phyloP scores from a whole-genome alignment of 352 stramenopile species.

The Pythium plurisporium region DNA sequence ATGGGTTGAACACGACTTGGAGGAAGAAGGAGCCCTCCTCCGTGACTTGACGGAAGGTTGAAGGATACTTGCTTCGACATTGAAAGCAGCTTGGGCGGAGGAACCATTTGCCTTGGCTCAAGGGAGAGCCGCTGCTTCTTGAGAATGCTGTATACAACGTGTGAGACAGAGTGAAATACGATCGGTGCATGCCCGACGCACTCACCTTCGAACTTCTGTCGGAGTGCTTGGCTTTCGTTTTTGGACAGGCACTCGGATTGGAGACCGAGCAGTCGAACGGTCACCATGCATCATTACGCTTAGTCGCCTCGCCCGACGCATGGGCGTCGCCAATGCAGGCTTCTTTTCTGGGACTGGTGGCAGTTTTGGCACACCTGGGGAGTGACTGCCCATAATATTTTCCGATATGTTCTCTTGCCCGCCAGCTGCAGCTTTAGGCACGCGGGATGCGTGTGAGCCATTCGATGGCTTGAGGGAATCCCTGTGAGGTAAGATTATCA shows the following conservation, averaged over 20 bases:
- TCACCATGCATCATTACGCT: conserved; percentile 25
- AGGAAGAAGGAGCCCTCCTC: no score
- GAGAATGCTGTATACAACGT: conserved; percentile 40
- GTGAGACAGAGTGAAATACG: background rate
- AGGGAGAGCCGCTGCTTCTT: conserved; percentile 51
- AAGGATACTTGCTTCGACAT: conserved; percentile 70
- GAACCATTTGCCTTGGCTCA: conserved; percentile 3
- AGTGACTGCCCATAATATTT: conserved; percentile 60
- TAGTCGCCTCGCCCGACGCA: conserved; percentile 25
- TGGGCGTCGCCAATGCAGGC: conserved; percentile 23
- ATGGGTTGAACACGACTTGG: no score
- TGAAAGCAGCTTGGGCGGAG: background rate
- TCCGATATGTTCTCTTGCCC: conserved; percentile 74
- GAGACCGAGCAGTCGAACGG: conserved; percentile 11
- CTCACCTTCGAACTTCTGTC: conserved; percentile 44
- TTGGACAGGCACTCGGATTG: background rate
- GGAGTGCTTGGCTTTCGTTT: conserved; percentile 28
- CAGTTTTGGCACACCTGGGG: conserved; percentile 20
- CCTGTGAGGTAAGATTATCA: background rate
- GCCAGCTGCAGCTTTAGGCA: conserved; percentile 12
- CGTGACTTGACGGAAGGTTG: conserved; percentile 28
- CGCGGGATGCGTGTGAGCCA: background rate
- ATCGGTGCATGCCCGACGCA: background rate
- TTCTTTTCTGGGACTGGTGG: conserved; percentile 33
- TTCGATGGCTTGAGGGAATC: conserved; percentile 11